Percentiles rank a stretch among this genome's conserved stretches.
phyloP scores from a whole-genome alignment of 495 filamentous ascomycete genomes.

The Xylona heveae region DNA sequence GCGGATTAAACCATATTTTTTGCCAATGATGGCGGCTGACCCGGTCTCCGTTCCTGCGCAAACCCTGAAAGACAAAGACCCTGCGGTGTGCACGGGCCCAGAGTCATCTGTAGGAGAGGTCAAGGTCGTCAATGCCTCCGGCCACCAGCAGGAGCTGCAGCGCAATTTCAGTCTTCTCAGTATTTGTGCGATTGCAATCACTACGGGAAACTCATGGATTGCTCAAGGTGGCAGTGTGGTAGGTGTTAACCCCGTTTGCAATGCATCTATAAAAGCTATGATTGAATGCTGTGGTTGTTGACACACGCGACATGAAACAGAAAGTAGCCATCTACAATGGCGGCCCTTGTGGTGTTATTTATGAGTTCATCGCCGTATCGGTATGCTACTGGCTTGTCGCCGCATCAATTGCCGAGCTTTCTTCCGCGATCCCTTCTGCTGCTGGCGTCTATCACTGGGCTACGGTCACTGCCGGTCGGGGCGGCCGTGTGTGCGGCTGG shows the following conservation, averaged over 20 bases:
- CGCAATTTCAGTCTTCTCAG: constrained; percentile 35
- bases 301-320: no score
- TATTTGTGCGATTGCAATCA: constrained; percentile 31
- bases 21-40: no score
- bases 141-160: constrained; percentile 36
- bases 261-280: constrained; percentile 2
- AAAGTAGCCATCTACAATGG: no score
- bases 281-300: neutral
- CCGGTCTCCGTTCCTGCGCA: constrained; percentile 5
- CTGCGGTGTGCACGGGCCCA: neutral
- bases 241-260: neutral
- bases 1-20: no score
- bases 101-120: neutral
- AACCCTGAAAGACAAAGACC: constrained; percentile 3
- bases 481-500: constrained; percentile 15
- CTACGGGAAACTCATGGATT: constrained; percentile 37
- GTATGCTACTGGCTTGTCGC: constrained; percentile 19
- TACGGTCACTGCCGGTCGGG: constrained; percentile 15
- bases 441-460: constrained; percentile 24
- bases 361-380: constrained; percentile 17
- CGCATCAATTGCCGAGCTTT: constrained; percentile 21
- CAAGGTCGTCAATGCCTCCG: constrained; percentile 27
- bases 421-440: constrained; percentile 19
- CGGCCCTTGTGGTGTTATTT: constrained; percentile 18
- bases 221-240: constrained; percentile 33